phyloP scores from a whole-genome alignment of 2,329 filamentous ascomycete species.

The Venturia nashicola region DNA sequence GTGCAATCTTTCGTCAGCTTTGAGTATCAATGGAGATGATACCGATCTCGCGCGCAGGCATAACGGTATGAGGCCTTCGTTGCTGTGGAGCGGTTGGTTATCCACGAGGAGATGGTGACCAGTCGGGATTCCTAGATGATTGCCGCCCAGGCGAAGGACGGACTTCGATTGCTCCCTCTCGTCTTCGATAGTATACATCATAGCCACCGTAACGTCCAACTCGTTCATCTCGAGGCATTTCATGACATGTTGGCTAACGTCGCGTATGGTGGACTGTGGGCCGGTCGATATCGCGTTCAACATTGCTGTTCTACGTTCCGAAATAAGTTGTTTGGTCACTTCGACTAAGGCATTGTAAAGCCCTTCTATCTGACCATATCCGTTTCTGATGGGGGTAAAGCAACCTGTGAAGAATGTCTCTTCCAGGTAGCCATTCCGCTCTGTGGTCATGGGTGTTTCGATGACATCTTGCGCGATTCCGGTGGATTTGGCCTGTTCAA shows the following conservation, averaged over 20 bases:
- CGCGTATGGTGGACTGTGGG: background rate
- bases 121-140: background rate
- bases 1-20: background rate
- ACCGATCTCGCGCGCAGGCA: background rate
- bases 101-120: background rate
- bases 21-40: background rate
- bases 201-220: background rate
- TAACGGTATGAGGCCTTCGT: background rate
- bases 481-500: conserved; percentile 8
- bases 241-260: conserved; percentile 1
- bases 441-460: conserved; percentile 10
- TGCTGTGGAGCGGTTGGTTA: background rate
- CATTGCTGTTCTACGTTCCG: conserved; percentile 10
- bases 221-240: conserved; percentile 3
- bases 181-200: background rate
- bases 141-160: background rate
- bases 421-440: conserved; percentile 10
- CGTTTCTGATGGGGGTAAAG: conserved; percentile 11
- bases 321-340: conserved; percentile 11
- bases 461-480: conserved; percentile 9
- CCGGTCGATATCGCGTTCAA: background rate
- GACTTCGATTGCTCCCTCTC: background rate
- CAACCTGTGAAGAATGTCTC: conserved; percentile 12
- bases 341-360: conserved; percentile 13
- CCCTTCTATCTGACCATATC: conserved; percentile 8